Conservation (phyloP, 2,329 filamentous ascomycete species). For the Neonectria coccinea region DNA sequence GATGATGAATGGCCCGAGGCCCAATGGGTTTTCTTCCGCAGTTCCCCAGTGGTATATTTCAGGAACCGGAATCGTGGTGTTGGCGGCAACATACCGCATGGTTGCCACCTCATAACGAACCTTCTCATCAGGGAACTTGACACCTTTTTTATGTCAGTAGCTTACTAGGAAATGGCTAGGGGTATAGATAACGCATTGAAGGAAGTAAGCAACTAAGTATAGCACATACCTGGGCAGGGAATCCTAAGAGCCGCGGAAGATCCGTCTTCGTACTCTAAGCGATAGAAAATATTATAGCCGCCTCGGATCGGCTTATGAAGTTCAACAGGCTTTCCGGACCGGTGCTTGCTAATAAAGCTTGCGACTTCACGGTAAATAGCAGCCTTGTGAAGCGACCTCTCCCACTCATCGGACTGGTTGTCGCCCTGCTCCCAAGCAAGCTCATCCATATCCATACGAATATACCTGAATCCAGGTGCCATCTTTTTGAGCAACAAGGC, state of each 20-base stretch:
- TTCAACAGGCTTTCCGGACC: constrained; percentile 34
- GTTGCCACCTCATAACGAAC: constrained; percentile 50
- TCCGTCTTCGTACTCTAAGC: constrained; percentile 49
- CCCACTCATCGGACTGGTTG: constrained; percentile 42
- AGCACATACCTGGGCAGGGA: constrained; percentile 40
- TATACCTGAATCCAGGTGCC: background rate
- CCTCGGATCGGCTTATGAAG: constrained; percentile 45
- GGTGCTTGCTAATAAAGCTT: constrained; percentile 44
- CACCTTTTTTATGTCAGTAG: constrained; percentile 22
- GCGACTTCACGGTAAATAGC: constrained; percentile 37
- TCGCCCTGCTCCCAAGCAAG: constrained; percentile 47
- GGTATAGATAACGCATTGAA: background rate
- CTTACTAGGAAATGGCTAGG: background rate
- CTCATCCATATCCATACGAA: constrained; percentile 39
- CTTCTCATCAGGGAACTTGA: constrained; percentile 53
- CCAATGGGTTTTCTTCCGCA: constrained; percentile 48
- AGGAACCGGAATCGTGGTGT: constrained; percentile 53
- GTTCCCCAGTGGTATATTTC: constrained; percentile 48
- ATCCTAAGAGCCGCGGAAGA: constrained; percentile 48
- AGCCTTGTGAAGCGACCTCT: constrained; percentile 33
- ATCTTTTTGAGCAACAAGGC: background rate
- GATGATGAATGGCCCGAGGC: constrained; percentile 53
- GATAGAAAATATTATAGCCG: constrained; percentile 48
- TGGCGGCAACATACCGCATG: constrained; percentile 48
- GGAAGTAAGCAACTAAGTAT: background rate